Evolutionary conservation across 2,329 filamentous ascomycete species (phyloP).

Genomic region (Penicillium freii): DNA sequence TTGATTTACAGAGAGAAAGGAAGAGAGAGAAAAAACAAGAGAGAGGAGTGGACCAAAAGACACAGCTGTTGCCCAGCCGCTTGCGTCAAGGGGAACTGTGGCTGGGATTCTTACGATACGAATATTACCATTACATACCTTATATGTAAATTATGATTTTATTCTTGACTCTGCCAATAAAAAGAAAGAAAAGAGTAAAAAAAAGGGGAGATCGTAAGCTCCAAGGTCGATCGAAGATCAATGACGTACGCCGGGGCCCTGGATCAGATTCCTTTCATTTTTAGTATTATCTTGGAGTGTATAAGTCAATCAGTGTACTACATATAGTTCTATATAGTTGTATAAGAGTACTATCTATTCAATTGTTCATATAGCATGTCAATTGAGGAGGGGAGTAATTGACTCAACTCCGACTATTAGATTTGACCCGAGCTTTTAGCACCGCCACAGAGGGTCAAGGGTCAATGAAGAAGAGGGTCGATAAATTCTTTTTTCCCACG

Average conservation of each 20-base stretch:
- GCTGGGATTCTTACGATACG: conserved; percentile 16
- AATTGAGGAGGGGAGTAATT: background rate
- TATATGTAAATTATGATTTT: background rate
- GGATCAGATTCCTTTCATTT: background rate
- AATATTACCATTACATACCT: conserved; percentile 2
- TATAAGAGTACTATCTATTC: background rate
- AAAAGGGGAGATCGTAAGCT: conserved; percentile 17
- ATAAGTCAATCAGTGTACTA: no score
- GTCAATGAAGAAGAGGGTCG: background rate
- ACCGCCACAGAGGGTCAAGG: conserved; percentile 6
- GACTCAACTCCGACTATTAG: conserved; percentile 3
- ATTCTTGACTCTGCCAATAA: background rate
- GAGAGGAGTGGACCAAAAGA: conserved; percentile 14
- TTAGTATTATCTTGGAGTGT: background rate
- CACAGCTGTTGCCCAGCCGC: conserved; percentile 21
- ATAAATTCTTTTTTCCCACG: background rate
- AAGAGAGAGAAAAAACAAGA: background rate
- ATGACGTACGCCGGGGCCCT: conserved; percentile 18
- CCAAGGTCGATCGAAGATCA: conserved; percentile 22
- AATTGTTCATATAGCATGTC: background rate
- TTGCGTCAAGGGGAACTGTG: conserved; percentile 29
- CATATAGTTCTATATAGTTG: no score
- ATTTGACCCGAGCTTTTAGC: conserved; percentile 5
- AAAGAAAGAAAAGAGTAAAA: background rate
- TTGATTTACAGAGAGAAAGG: background rate